Conservation (phyloP, 257 asterid genomes). For the Solanum dulcamara region DNA sequence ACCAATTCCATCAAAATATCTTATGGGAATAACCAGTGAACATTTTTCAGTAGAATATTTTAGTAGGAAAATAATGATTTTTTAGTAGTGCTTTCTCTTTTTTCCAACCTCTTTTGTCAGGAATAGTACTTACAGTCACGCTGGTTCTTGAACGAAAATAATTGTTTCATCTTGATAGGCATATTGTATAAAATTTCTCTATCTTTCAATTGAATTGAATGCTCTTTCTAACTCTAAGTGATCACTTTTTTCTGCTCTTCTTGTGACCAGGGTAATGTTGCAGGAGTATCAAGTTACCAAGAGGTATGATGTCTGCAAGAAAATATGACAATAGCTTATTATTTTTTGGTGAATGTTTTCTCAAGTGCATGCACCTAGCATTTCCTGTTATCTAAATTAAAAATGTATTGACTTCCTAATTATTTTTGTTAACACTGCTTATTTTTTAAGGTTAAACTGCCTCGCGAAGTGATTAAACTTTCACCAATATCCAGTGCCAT, state of each 20-base stretch:
- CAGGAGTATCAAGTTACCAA: conserved; percentile 34
- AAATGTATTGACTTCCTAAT: neutral
- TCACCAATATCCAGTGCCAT: conserved; percentile 74
- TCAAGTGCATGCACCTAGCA: neutral
- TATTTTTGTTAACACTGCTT: neutral
- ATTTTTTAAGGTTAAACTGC: conserved; percentile 50
- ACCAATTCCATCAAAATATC: neutral
- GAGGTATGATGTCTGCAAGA: conserved; percentile 37
- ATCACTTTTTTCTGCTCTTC: neutral
- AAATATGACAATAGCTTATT: neutral
- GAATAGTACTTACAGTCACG: neutral
- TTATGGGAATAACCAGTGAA: neutral
- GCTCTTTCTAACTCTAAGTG: neutral
- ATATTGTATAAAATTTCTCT: neutral
- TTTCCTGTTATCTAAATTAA: neutral
- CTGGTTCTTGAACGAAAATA: neutral
- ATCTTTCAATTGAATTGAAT: neutral
- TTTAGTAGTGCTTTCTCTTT: neutral
- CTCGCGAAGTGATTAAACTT: conserved; percentile 76
- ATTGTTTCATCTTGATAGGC: neutral
- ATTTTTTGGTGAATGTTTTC: neutral
- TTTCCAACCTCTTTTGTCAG: neutral
- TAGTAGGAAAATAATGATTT: neutral
- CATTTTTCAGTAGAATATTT: neutral
- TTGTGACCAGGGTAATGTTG: conserved; percentile 35